phyloP scores from a whole-genome alignment of 176 grass and related monocot species.

The Carex myosuroides region DNA sequence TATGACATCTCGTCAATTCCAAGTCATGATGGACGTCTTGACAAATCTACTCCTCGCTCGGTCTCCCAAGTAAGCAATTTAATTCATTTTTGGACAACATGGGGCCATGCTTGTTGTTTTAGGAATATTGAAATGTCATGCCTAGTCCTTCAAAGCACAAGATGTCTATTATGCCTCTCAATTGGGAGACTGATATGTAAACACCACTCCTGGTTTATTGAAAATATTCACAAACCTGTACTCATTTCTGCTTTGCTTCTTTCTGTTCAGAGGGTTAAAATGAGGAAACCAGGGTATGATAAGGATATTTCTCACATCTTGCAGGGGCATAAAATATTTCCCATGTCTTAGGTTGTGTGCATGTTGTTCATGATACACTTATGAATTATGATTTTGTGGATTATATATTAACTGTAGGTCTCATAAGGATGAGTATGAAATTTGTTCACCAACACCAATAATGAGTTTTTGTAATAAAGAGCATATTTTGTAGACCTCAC shows the following conservation, averaged over 20 bases:
- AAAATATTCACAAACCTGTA: conserved; percentile 3
- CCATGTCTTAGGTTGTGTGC: not conserved
- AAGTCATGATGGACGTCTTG: conserved; percentile 96
- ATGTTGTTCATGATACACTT: not conserved
- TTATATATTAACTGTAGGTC: conserved; percentile 11
- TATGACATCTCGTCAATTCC: conserved; percentile 98
- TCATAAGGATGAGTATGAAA: not conserved
- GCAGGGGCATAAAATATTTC: not conserved
- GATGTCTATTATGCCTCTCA: not conserved
- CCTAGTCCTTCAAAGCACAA: not conserved
- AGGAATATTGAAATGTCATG: not conserved
- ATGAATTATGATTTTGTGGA: conserved; percentile 29
- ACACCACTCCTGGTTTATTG: not conserved
- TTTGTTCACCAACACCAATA: not conserved
- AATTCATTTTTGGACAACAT: conserved; percentile 21
- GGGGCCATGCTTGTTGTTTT: not conserved
- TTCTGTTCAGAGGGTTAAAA: not conserved
- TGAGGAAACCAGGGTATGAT: not conserved
- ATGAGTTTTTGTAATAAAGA: conserved; percentile 2
- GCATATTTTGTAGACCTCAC: conserved; percentile 38
- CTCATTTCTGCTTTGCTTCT: not conserved
- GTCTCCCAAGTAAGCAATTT: conserved; percentile 54
- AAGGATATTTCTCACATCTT: not conserved
- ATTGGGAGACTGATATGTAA: not conserved
- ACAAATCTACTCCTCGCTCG: conserved; percentile 94